phyloP scores from a whole-genome alignment of 2,329 filamentous ascomycete genomes.

The Chrysoporthe puriensis region DNA sequence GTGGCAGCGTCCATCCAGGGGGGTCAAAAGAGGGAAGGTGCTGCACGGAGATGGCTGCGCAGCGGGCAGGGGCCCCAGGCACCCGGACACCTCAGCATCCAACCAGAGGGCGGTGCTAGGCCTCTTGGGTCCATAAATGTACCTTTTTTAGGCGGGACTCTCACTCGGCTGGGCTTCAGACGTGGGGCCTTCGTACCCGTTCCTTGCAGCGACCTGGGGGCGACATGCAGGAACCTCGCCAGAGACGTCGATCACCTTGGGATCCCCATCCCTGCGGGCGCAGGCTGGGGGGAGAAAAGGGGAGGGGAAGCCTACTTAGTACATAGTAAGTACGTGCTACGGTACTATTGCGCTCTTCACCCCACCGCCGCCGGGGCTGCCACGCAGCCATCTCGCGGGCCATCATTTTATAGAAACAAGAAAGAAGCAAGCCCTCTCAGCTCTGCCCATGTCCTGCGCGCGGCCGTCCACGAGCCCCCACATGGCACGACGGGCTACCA shows the following conservation, averaged over 20 bases:
- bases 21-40: background rate
- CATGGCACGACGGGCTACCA: background rate
- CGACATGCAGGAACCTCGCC: slow-evolving; percentile 12
- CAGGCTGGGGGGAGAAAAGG: slow-evolving; percentile 1
- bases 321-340: background rate
- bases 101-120: background rate
- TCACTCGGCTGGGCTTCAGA: slow-evolving; percentile 4
- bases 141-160: slow-evolving; percentile 4
- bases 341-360: no score
- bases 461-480: background rate
- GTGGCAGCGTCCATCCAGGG: slow-evolving; percentile 1
- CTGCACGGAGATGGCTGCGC: slow-evolving; percentile 5
- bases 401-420: background rate
- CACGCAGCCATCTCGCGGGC: no score
- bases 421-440: background rate
- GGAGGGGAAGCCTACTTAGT: background rate
- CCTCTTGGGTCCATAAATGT: background rate
- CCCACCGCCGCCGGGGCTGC: no score
- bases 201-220: slow-evolving; percentile 10
- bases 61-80: background rate
- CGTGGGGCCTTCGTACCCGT: slow-evolving; percentile 5
- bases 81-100: background rate
- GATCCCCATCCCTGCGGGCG: background rate
- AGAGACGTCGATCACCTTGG: slow-evolving; percentile 1
- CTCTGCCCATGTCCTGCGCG: background rate